These are phyloP conservation scores for Penicillium ucsense DNA, from an alignment of 495 filamentous ascomycete genomes.

Conservation along the genomic window DNA sequence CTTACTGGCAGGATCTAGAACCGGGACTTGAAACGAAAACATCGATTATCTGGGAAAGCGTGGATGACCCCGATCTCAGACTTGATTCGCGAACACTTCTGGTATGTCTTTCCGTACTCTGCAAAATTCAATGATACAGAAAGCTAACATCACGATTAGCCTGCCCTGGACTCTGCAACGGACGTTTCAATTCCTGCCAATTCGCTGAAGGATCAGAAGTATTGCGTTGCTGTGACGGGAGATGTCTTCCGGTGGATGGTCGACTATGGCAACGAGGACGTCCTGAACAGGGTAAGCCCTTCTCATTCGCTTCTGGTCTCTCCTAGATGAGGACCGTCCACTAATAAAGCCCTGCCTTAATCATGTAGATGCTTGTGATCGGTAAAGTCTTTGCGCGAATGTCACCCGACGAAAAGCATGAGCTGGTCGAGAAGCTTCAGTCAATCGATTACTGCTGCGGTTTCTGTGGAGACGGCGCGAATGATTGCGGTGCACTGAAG, in stretches of 20 bases:
- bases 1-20: constrained; percentile 24
- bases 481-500: constrained; percentile 96
- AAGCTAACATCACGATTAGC: constrained; percentile 40
- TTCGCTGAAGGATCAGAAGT: constrained; percentile 65
- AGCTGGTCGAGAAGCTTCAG: constrained; percentile 93
- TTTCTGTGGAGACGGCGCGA: constrained; percentile 97
- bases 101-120: constrained; percentile 26
- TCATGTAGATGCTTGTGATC: constrained; percentile 65
- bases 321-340: not conserved
- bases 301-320: no score
- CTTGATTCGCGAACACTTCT: constrained; percentile 70
- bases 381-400: constrained; percentile 96
- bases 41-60: constrained; percentile 78
- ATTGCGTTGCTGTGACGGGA: constrained; percentile 79
- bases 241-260: constrained; percentile 96
- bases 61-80: constrained; percentile 67
- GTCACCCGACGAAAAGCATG: constrained; percentile 98
- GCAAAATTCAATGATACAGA: not conserved
- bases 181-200: constrained; percentile 84
- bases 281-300: constrained; percentile 52
- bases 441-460: constrained; percentile 92
- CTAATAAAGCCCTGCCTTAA: not conserved
- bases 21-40: constrained; percentile 56
- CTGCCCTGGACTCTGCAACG: constrained; percentile 50
- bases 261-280: constrained; percentile 71